Percentiles rank a stretch among this genome's conserved stretches.
Conservation (phyloP, 1,284 basidiomycete species). For the Moesziomyces antarcticus region DNA sequence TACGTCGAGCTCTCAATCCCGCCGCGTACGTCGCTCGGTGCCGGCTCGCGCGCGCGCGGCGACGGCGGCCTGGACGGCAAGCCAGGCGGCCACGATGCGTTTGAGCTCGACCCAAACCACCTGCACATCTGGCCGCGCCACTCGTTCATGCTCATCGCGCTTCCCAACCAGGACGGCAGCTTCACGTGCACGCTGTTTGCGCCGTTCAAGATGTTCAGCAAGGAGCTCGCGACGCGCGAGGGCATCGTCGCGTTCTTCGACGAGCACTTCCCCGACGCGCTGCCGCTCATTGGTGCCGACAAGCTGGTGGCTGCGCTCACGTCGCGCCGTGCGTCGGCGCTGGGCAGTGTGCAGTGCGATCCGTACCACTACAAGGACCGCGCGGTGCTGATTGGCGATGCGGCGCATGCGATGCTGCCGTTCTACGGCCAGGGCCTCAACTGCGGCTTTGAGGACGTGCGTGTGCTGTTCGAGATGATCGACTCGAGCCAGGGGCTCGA, state of each 20-base stretch:
- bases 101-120: constrained; percentile 90
- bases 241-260: constrained; percentile 81
- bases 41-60: constrained; percentile 72
- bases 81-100: constrained; percentile 69
- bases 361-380: constrained; percentile 92
- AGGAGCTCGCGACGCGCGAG: constrained; percentile 58
- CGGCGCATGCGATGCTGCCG: constrained; percentile 96
- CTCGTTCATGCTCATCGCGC: constrained; percentile 97
- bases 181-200: constrained; percentile 85
- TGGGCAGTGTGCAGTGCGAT: constrained; percentile 89
- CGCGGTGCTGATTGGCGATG: constrained; percentile 88
- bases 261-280: constrained; percentile 85
- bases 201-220: constrained; percentile 80
- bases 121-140: constrained; percentile 99
- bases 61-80: constrained; percentile 35
- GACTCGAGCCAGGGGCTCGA: constrained; percentile 72
- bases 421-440: constrained; percentile 98
- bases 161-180: constrained; percentile 76
- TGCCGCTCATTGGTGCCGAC: constrained; percentile 83
- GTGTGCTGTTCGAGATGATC: constrained; percentile 83
- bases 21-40: constrained; percentile 72
- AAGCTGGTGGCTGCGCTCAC: constrained; percentile 80
- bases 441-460: constrained; percentile 95
- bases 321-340: constrained; percentile 83
- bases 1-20: constrained; percentile 97